A percentile compares a stretch with the other conserved stretches of the same genome.
phyloP scores from a whole-genome alignment of 2,329 filamentous ascomycete species.

The Epichloe brachyelytri region DNA sequence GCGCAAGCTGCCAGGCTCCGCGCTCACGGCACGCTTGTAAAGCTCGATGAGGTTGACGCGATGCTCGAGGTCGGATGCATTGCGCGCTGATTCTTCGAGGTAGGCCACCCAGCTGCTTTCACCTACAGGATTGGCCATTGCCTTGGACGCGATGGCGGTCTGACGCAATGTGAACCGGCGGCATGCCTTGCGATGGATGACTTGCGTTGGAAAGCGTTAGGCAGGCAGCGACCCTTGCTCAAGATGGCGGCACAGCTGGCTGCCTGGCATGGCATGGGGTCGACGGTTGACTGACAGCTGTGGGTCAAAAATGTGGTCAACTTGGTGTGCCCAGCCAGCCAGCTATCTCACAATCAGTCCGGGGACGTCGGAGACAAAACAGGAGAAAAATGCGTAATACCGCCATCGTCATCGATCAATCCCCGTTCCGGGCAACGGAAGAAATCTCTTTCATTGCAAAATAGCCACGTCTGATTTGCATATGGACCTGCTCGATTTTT shows the following conservation, averaged over 20 bases:
- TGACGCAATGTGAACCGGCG: neutral
- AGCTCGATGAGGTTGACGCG: slow-evolving; percentile 59
- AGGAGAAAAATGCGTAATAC: too few relatives aligned
- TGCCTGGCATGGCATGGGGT: neutral
- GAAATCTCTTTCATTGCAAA: too few relatives aligned
- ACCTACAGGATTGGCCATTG: slow-evolving; percentile 48
- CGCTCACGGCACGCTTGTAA: slow-evolving; percentile 54
- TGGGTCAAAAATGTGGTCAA: too few relatives aligned
- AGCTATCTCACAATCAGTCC: too few relatives aligned
- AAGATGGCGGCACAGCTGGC: neutral
- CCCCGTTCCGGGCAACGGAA: too few relatives aligned
- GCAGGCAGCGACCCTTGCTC: too few relatives aligned
- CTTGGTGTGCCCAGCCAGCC: too few relatives aligned
- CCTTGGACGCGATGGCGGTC: slow-evolving; percentile 10
- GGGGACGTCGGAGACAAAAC: too few relatives aligned
- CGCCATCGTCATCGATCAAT: too few relatives aligned
- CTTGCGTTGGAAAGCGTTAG: neutral
- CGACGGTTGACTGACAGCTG: neutral
- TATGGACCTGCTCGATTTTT: too few relatives aligned
- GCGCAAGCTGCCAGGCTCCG: slow-evolving; percentile 60
- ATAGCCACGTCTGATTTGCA: too few relatives aligned
- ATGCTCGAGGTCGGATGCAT: slow-evolving; percentile 49
- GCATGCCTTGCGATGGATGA: neutral
- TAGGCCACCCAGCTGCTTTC: slow-evolving; percentile 69
- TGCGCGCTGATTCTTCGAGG: slow-evolving; percentile 55